Base-by-base conservation (phyloP, 495 filamentous ascomycete genomes). In the Hypoxylon lenormandii region DNA sequence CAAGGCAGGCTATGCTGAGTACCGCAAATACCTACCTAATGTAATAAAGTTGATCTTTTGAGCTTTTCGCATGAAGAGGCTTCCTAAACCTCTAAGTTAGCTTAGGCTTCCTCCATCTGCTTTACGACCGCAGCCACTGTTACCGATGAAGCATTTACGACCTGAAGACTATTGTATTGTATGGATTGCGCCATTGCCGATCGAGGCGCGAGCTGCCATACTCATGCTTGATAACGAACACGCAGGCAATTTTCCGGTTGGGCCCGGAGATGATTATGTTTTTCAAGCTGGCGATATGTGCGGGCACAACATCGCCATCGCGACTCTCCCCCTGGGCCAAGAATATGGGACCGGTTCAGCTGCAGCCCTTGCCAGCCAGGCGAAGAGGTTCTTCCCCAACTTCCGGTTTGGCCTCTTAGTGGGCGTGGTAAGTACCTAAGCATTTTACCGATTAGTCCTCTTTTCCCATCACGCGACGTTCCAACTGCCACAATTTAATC, bases 261-360 rank as follows among this genome's bases (percentile, higher is more conserved):
- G 40, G 13, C 67, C 30, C 3, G 76, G 76, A 19, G 70, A 81
- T 48, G 78, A 82, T 66, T 79, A 80, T 43, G 50, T 78, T 8
- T 79, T 74, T 47, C 55, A 64, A 33, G 67, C 69, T 36, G 77
- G 76, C 10, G 69, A 75, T 2, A 78, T 84, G 48, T 66, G 66
- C 16, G 66, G 70, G 21, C 81, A 84, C 43, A 83, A 83, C 42
- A 67, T 81, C 40, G 77, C 79, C 15, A 63, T 83, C 40, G 80
- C 80, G 15, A 78, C 76, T 8, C 65, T 77, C n/a, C 76, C 77
- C 10, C 63, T 57, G 1, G 75, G 77, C 15, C 72, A 78, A 53
- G 72, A 76, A 52, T 77, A 78, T 59, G 76, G 76, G 13, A 76
- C 73, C 3, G 72, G 73, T 26, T 77, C 79, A 22, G 77, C 77